Conservation (phyloP, 1,139 yeast species). For the Suhomyces guaymorum region DNA sequence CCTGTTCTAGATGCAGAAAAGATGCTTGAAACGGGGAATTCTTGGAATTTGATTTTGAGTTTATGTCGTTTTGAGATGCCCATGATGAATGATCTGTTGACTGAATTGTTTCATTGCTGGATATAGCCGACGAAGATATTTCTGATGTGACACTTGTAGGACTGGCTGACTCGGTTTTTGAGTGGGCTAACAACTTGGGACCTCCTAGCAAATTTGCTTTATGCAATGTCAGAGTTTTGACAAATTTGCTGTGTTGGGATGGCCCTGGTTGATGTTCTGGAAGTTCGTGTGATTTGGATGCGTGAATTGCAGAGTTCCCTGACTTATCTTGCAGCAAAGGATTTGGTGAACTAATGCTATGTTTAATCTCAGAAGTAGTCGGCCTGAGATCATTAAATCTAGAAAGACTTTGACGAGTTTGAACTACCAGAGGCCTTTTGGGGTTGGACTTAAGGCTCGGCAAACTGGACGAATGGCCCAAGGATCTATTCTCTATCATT, state of each 20-base stretch:
- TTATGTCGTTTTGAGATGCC: slow-evolving; percentile 25
- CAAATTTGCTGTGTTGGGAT: too few relatives aligned
- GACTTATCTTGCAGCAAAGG: too few relatives aligned
- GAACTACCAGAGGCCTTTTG: slow-evolving; percentile 14
- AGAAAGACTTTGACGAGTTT: slow-evolving; percentile 12
- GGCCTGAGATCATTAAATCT: slow-evolving; percentile 13
- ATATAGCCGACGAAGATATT: slow-evolving; percentile 30
- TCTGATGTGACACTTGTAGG: slow-evolving; percentile 34
- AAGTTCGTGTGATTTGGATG: too few relatives aligned
- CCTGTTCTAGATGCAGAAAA: too few relatives aligned
- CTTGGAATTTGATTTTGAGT: too few relatives aligned
- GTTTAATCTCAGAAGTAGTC: slow-evolving; percentile 11
- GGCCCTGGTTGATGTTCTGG: too few relatives aligned
- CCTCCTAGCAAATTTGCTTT: too few relatives aligned
- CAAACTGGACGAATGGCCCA: slow-evolving; percentile 46
- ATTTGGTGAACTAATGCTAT: too few relatives aligned
- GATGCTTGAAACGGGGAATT: too few relatives aligned
- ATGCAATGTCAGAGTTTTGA: too few relatives aligned
- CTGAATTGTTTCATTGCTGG: slow-evolving; percentile 32
- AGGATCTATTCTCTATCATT: slow-evolving; percentile 19
- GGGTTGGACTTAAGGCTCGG: slow-evolving; percentile 34
- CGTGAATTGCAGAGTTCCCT: too few relatives aligned
- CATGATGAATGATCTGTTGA: slow-evolving; percentile 38
- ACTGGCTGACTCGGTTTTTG: slow-evolving; percentile 24
- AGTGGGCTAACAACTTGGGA: not conserved